A percentile compares a stretch with the other conserved stretches of the same genome.
These are phyloP conservation scores for Bjerkandera adusta DNA, from an alignment of 1,284 basidiomycete species.

Conservation along the genomic window DNA sequence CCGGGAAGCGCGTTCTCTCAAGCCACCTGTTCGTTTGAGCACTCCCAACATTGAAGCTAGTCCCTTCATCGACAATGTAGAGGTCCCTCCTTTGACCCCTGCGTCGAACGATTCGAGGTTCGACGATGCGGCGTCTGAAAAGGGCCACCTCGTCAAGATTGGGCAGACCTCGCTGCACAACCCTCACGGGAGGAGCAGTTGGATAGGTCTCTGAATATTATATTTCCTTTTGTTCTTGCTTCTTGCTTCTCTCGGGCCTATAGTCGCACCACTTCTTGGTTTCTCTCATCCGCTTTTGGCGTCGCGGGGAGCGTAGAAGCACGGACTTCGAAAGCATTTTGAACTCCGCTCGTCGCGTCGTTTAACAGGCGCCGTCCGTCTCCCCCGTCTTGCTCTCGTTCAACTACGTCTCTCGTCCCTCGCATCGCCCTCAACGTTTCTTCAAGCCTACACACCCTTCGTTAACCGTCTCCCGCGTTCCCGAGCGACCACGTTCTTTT, in stretches of 20 bases:
- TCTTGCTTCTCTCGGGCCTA: not conserved
- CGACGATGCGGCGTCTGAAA: constrained; percentile 26
- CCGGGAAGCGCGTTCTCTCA: too few relatives aligned
- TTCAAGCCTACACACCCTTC: constrained; percentile 4
- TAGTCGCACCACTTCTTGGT: too few relatives aligned
- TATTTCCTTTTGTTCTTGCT: constrained; percentile 3
- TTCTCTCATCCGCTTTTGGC: too few relatives aligned
- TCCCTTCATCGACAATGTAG: constrained; percentile 60
- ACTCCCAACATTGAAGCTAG: constrained; percentile 32
- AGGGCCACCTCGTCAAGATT: constrained; percentile 71
- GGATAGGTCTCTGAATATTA: constrained; percentile 71
- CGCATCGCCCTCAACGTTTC: not conserved
- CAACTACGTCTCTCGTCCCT: not conserved
- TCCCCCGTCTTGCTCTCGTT: constrained; percentile 1
- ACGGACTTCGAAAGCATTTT: not conserved
- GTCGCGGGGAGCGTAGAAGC: too few relatives aligned
- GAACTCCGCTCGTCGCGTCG: constrained; percentile 3
- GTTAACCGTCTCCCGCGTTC: not conserved
- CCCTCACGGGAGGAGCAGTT: constrained; percentile 85
- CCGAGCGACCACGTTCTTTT: not conserved
- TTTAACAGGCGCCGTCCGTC: not conserved
- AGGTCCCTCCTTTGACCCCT: constrained; percentile 29
- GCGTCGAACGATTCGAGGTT: not conserved
- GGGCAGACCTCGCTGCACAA: constrained; percentile 93
- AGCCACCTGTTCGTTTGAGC: not conserved